Evolutionary conservation across 2,329 filamentous ascomycete species (phyloP), one percentile per base, ranked within the genome.

Genomic region (Verticillium nubilum): DNA sequence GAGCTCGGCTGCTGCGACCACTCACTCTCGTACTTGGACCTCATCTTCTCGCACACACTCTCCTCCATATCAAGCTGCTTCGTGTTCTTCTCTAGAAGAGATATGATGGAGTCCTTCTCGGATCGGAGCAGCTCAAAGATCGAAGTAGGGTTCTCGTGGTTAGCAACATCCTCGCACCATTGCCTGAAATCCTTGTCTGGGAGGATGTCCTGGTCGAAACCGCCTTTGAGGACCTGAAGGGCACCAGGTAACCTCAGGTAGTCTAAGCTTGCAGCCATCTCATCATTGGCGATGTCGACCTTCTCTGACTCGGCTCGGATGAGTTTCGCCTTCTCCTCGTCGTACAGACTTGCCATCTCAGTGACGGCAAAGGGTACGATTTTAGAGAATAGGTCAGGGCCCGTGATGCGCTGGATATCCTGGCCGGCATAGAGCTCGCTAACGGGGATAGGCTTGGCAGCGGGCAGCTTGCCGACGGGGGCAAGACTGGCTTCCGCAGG

Each of bases 1-100:
- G 91, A 91, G 71, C 94, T 98, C 12, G 95, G 95, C 69, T 99
- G 95, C 69, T 99, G 95, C 19, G 92, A 97, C 95, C 95, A 99
- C 58, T 98, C 94, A 28, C 82, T 84, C 59, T 94, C 93, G 71
- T 98, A 98, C 72, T 99, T 99, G 13, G 92, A 96, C 54, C 95
- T 86, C 95, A 99, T 99, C 80, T 98, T 99, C 73, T 99, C 95
- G 72, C 95, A 99, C 0, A 98, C 91, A 59, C 91, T 96, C 76
- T 98, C 96, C 73, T 99, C 95, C 86, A 95, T 92, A 66, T 99
- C 95, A 50, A 99, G 77, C 68, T 96, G 90, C 72, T 96, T 96
- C 59, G 88, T 87, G 67, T 91, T 91, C 60, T 85, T 85, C 59
- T 97, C 92, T 59, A 99, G 74, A 2, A 86, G 84, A 2, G 81